A percentile compares a stretch with the other conserved stretches of the same genome.
phyloP scores from a whole-genome alignment of 345 rosid genomes.

The Erucastrum elatum region DNA sequence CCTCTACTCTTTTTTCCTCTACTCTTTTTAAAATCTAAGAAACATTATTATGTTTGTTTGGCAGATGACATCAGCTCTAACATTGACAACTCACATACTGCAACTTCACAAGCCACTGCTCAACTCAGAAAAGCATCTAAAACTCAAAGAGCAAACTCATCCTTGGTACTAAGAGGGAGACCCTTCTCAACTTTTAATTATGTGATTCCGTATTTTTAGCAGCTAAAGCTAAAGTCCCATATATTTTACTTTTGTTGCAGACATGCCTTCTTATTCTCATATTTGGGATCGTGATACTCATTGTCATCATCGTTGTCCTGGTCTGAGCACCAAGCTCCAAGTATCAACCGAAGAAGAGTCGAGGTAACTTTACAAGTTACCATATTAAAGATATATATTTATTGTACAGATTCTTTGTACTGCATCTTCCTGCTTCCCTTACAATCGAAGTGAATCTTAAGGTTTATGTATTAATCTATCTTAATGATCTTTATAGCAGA shows the following conservation, averaged over 20 bases:
- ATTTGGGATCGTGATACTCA: conserved; percentile 63
- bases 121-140: conserved; percentile 65
- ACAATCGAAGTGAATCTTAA: not conserved
- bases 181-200: not conserved
- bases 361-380: conserved; percentile 3
- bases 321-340: conserved; percentile 39
- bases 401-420: conserved; percentile 42
- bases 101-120: conserved; percentile 55
- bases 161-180: conserved; percentile 45
- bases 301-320: conserved; percentile 57
- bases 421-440: not conserved
- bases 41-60: conserved; percentile 9
- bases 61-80: conserved; percentile 72
- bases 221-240: not conserved
- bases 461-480: conserved; percentile 14
- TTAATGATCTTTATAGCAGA: not conserved
- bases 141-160: conserved; percentile 63
- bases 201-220: not conserved
- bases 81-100: conserved; percentile 58
- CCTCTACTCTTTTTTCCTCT: not conserved
- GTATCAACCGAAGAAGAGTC: not conserved
- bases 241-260: conserved; percentile 44
- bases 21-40: not conserved
- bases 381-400: conserved; percentile 27
- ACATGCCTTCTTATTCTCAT: conserved; percentile 66